A percentile compares a stretch with the other conserved stretches of the same genome.
Evolutionary conservation across 1,284 basidiomycete genomes (phyloP).

Genomic region (Cryptococcus neoformans): DNA sequence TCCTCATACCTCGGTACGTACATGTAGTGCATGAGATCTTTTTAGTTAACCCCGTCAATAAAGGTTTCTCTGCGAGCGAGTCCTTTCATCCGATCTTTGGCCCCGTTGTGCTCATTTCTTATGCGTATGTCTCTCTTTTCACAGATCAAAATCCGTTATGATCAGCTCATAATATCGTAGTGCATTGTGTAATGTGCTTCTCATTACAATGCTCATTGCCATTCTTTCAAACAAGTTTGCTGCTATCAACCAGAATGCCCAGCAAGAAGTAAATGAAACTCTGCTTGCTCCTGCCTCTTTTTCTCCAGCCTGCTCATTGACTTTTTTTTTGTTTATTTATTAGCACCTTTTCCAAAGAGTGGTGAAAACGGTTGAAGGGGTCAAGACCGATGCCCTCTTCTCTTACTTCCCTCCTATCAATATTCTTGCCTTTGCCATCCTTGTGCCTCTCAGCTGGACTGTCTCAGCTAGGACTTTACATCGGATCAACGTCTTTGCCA

Average conservation of each 20-base stretch:
- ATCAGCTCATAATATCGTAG: slow-evolving; percentile 4
- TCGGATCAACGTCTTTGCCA: slow-evolving; percentile 73
- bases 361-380: slow-evolving; percentile 82
- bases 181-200: slow-evolving; percentile 45
- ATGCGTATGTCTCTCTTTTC: slow-evolving; percentile 53
- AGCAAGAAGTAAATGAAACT: slow-evolving; percentile 56
- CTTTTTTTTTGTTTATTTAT: neutral
- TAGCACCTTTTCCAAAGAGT: slow-evolving; percentile 85
- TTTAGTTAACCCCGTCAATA: neutral
- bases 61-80: slow-evolving; percentile 54
- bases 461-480: slow-evolving; percentile 71
- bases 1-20: slow-evolving; percentile 31
- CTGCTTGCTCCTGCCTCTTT: neutral
- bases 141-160: neutral
- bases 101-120: slow-evolving; percentile 76
- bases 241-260: slow-evolving; percentile 74
- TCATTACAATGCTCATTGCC: slow-evolving; percentile 71
- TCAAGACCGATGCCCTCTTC: slow-evolving; percentile 85
- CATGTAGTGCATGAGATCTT: neutral
- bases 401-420: slow-evolving; percentile 74
- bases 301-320: neutral
- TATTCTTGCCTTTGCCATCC: slow-evolving; percentile 62
- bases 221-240: slow-evolving; percentile 83
- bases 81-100: slow-evolving; percentile 74
- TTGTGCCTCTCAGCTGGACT: slow-evolving; percentile 71